Evolutionary conservation across 805 yeast species (phyloP).

Genomic region (Sugiyamaella lignohabitans): DNA sequence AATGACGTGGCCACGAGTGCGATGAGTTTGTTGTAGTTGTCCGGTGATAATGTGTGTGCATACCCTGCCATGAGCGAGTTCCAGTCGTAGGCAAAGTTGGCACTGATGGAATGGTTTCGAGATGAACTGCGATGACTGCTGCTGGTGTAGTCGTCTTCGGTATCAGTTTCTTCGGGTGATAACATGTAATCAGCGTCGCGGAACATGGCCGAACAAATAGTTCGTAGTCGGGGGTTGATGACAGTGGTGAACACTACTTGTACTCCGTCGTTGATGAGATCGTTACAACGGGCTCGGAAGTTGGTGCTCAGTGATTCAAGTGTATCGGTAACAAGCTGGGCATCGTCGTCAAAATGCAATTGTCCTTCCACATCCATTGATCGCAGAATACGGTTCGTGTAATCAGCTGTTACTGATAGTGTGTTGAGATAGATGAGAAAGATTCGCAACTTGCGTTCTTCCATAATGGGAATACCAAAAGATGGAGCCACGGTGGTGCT

Average conservation of each 20-base stretch:
- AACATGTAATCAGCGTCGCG: conserved; percentile 36
- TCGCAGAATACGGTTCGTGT: conserved; percentile 48
- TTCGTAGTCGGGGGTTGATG: conserved; percentile 33
- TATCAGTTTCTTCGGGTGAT: conserved; percentile 13
- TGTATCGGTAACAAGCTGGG: conserved; percentile 13
- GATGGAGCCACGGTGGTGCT: neutral
- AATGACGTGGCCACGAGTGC: conserved; percentile 47
- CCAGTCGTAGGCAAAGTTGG: conserved; percentile 60
- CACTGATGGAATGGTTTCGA: conserved; percentile 17
- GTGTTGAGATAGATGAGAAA: conserved; percentile 70
- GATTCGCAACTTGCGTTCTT: conserved; percentile 45
- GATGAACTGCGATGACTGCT: neutral
- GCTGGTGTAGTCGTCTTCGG: conserved; percentile 16
- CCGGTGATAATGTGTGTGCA: conserved; percentile 47
- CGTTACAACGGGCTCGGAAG: conserved; percentile 31
- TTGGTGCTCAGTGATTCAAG: conserved; percentile 26
- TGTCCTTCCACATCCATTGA: conserved; percentile 32
- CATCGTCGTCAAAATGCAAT: conserved; percentile 25
- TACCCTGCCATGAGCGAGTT: conserved; percentile 58
- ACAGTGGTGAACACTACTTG: conserved; percentile 36
- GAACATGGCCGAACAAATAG: conserved; percentile 35
- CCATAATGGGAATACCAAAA: conserved; percentile 15
- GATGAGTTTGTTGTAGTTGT: conserved; percentile 44
- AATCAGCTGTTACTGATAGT: conserved; percentile 53
- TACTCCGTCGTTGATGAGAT: conserved; percentile 40